Evolutionary conservation across 129 eudicot genomes (phyloP), one percentile per base, ranked within the genome.

Genomic region (Pittosporum tobira): DNA sequence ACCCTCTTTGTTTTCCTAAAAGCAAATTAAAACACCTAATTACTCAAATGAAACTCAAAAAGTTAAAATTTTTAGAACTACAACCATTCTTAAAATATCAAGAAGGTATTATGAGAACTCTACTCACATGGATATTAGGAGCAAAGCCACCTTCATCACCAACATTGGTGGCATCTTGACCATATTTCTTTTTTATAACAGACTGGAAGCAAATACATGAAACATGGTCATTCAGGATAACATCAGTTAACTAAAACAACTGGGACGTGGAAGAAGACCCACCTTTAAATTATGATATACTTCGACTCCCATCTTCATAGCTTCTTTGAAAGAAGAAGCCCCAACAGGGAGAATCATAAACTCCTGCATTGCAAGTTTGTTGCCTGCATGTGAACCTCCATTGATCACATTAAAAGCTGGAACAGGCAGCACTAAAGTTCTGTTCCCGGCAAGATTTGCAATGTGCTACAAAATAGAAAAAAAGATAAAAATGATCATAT

Each of bases 71-170:
- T 34, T 34, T 34, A 34, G 10, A 34, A 5, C 7, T 34, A 9
- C 10, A 6, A 34, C 40, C 1, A 34, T 34, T 34, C 11, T 34
- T 34, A 4, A 34, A 6, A 34, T 34, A 34, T 34, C 11, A 34
- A 34, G 11, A 34, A 34, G 13, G 40, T 2, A 34, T 6, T 34
- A 34, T 34, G 40, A 34, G 11, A 34, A 34, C 40, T 34, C n/a
- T 2, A 27, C 73, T 46, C 47, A 74, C 79, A 70, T 74, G 81
- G 45, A 79, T 79, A 60, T 79, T 79, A 14, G 85, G 85, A 66
- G 85, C 85, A 67, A 79, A 79, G 43, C 85, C 85, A 75, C 85
- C 85, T 59, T 79, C 85, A 75, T 79, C 85, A 59, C 79, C 79
- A 74, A 74, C 81, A 59, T 74, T 79, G 15, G 85, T 79, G 36